These are phyloP conservation scores for Solioccasus polychromus DNA, from an alignment of 768 basidiomycete species.

Conservation along the genomic window DNA sequence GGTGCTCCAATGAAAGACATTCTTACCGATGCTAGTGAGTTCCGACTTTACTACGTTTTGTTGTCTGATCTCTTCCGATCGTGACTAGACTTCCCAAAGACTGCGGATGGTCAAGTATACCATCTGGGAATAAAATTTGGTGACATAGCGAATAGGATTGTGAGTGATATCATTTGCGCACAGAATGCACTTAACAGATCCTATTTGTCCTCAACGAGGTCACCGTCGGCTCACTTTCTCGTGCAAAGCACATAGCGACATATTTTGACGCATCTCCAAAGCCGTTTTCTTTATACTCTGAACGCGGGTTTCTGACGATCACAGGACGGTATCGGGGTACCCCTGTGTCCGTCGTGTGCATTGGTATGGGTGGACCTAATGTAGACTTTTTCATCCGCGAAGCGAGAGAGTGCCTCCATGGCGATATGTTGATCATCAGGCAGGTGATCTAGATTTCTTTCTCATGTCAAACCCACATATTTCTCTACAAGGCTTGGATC, in stretches of 20 bases:
- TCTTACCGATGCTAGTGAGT: slow-evolving; percentile 67
- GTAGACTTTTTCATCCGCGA: slow-evolving; percentile 87
- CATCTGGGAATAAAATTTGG: slow-evolving; percentile 74
- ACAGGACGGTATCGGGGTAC: slow-evolving; percentile 62
- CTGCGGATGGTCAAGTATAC: slow-evolving; percentile 71
- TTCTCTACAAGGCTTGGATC: slow-evolving; percentile 62
- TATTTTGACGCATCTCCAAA: slow-evolving; percentile 57
- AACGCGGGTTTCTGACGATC: slow-evolving; percentile 73
- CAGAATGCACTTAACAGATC: not conserved
- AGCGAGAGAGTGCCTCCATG: slow-evolving; percentile 67
- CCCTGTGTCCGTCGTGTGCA: slow-evolving; percentile 71
- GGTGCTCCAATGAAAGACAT: slow-evolving; percentile 53
- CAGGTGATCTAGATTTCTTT: slow-evolving; percentile 13
- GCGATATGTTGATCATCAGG: slow-evolving; percentile 56
- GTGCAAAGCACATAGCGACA: slow-evolving; percentile 58
- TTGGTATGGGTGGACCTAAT: slow-evolving; percentile 82
- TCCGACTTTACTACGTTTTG: not conserved
- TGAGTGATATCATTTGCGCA: slow-evolving; percentile 30
- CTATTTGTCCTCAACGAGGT: slow-evolving; percentile 40
- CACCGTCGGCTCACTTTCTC: slow-evolving; percentile 71
- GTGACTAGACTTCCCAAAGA: slow-evolving; percentile 68
- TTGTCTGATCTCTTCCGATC: not conserved
- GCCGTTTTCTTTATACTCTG: slow-evolving; percentile 63
- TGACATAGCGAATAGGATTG: slow-evolving; percentile 80
- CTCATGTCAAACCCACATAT: not conserved